Base-by-base conservation (phyloP, 345 rosid species). In the Gynandropsis gynandra region DNA sequence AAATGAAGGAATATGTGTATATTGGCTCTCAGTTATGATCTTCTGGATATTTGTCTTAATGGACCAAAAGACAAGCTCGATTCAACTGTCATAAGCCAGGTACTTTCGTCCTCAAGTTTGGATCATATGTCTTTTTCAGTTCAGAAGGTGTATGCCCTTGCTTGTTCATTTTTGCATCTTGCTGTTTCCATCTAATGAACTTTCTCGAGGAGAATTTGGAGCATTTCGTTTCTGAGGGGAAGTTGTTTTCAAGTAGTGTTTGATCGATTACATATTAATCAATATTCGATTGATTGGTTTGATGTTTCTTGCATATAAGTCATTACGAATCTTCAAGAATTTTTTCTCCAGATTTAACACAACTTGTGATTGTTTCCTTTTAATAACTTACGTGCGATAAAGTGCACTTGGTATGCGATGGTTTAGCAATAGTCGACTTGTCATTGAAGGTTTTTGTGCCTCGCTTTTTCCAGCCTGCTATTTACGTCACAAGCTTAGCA, bases 51-150 rank as follows among this genome's bases (percentile, higher is more conserved):
- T 71, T 88, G 99, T 70, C 56, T 63, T 65, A 78, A 58, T 67
- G 99, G 99, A 45, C 99, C 99, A 6, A 93, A 85, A 68, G 95
- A 93, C 64, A 93, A 87, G 72, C 80, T 93, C 17, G 89, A 88
- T 77, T 83, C 97, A 1, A 93, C 99, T 1, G 83, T 93, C 51
- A 74, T 93, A 62, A 83, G 99, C 76, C 99, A 88, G 99, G 99
- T 85, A 63, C 40, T 18, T 32, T 42, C 16, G 47, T 37, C 27
- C 61, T 37, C 37, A 14, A 34, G 36, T 43, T 7, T 46, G 45
- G 51, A 32, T 49, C 34, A 50, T 43, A 3, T 8, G 51, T 46
- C 4, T 24, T 24, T 24, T 2, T 24, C 4, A 24, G n/a, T 24
- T 24, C 4, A 24, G 29, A 24, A 24, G 29, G 8, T 10, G 41